These are phyloP conservation scores for Boletus tylopilopsis DNA, from an alignment of 768 basidiomycete species.

Conservation along the genomic window DNA sequence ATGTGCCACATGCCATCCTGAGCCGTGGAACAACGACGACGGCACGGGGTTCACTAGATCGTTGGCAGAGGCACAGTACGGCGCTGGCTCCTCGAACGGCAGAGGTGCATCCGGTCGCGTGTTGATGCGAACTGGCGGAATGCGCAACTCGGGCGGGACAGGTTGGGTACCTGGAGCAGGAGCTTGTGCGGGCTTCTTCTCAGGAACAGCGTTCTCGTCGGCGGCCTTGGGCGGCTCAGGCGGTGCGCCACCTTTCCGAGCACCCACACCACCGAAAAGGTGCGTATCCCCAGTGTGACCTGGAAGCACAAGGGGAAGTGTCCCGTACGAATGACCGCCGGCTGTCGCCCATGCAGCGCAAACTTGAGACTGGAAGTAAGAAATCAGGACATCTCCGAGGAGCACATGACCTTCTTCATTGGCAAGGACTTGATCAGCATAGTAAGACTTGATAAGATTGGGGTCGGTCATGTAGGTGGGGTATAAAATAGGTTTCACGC, in stretches of 20 bases:
- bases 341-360: slow-evolving; percentile 82
- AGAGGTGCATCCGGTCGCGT: slow-evolving; percentile 50
- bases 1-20: slow-evolving; percentile 84
- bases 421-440: slow-evolving; percentile 79
- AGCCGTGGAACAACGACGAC: slow-evolving; percentile 88
- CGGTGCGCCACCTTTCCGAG: slow-evolving; percentile 66
- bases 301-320: slow-evolving; percentile 42
- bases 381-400: slow-evolving; percentile 85
- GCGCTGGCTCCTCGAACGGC: slow-evolving; percentile 81
- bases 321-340: slow-evolving; percentile 62
- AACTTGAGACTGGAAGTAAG: slow-evolving; percentile 87
- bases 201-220: slow-evolving; percentile 31
- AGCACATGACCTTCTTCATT: slow-evolving; percentile 78
- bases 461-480: slow-evolving; percentile 78
- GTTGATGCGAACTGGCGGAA: slow-evolving; percentile 73
- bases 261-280: slow-evolving; percentile 82
- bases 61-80: slow-evolving; percentile 94
- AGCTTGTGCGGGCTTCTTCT: slow-evolving; percentile 19
- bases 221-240: slow-evolving; percentile 41
- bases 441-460: slow-evolving; percentile 63
- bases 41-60: slow-evolving; percentile 97
- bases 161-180: slow-evolving; percentile 14
- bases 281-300: slow-evolving; percentile 42
- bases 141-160: slow-evolving; percentile 31
- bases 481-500: slow-evolving; percentile 79